A percentile compares a stretch with the other conserved stretches of the same genome.
phyloP scores from a whole-genome alignment of 768 basidiomycete species.

The Amanita muscaria region DNA sequence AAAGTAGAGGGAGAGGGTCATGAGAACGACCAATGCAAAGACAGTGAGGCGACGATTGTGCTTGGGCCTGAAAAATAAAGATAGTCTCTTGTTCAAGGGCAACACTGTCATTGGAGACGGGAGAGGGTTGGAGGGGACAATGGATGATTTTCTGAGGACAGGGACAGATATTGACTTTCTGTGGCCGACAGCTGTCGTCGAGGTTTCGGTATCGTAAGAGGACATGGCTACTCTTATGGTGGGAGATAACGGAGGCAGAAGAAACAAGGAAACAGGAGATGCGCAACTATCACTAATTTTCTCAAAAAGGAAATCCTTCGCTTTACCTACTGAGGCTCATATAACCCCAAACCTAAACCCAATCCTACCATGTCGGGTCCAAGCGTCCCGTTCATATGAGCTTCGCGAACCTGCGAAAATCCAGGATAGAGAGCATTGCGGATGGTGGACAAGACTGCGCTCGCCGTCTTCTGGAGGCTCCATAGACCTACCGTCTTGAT shows the following conservation, averaged over 20 bases:
- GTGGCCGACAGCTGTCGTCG: not conserved
- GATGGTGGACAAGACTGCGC: conserved; percentile 73
- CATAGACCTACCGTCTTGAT: conserved; percentile 88
- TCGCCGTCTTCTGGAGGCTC: conserved; percentile 91
- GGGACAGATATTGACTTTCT: not conserved
- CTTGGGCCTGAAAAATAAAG: conserved; percentile 34
- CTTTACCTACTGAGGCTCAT: conserved; percentile 3
- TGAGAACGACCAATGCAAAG: conserved; percentile 43
- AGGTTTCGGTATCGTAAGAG: not conserved
- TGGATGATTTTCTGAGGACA: not conserved
- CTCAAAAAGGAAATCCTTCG: too few species aligned
- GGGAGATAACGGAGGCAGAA: too few species aligned
- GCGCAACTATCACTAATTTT: too few species aligned
- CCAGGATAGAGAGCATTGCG: conserved; percentile 70
- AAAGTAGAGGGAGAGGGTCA: conserved; percentile 45
- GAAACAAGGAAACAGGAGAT: too few species aligned
- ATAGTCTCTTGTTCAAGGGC: conserved; percentile 10
- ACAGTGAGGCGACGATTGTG: conserved; percentile 44
- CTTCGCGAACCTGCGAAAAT: conserved; percentile 36
- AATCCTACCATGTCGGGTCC: conserved; percentile 1
- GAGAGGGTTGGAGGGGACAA: not conserved
- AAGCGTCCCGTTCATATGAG: conserved; percentile 21
- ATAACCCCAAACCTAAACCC: conserved; percentile 6
- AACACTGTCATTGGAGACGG: not conserved
- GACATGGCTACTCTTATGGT: too few species aligned